phyloP scores from a whole-genome alignment of 768 basidiomycete genomes.

The Sporobolomyces roseus region DNA sequence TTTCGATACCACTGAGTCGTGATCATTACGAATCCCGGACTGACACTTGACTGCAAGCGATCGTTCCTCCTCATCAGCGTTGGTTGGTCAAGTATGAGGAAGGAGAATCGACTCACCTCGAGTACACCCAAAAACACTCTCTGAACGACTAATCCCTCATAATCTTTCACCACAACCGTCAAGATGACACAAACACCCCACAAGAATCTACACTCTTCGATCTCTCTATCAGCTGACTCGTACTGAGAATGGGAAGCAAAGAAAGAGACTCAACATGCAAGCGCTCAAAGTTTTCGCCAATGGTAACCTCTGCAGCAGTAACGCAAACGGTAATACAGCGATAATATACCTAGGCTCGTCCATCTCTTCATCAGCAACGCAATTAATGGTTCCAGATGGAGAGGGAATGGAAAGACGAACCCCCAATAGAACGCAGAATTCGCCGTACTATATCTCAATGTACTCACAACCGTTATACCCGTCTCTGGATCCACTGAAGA shows the following conservation, averaged over 20 bases:
- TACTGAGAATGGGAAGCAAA: not conserved
- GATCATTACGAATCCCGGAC: slow-evolving; percentile 50
- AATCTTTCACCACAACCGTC: slow-evolving; percentile 27
- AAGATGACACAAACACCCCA: slow-evolving; percentile 29
- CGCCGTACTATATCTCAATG: slow-evolving; percentile 27
- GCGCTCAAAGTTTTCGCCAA: slow-evolving; percentile 24
- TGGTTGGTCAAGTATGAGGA: not conserved
- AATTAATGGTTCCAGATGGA: not conserved
- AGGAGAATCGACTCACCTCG: slow-evolving; percentile 6
- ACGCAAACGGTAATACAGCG: slow-evolving; percentile 30
- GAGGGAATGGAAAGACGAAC: not conserved
- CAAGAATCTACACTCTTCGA: too few relatives aligned
- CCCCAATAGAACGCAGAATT: slow-evolving; percentile 29
- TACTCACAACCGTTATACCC: slow-evolving; percentile 21
- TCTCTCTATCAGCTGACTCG: too few relatives aligned
- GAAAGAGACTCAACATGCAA: slow-evolving; percentile 16
- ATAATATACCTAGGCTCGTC: slow-evolving; percentile 15
- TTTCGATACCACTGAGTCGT: slow-evolving; percentile 51
- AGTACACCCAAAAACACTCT: slow-evolving; percentile 38
- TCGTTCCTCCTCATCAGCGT: not conserved
- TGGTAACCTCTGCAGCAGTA: slow-evolving; percentile 24
- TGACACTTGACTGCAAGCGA: slow-evolving; percentile 25
- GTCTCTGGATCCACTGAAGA: slow-evolving; percentile 22
- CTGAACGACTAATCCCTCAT: slow-evolving; percentile 37
- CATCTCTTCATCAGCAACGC: too few relatives aligned